Evolutionary conservation across 2,329 filamentous ascomycete species (phyloP), one percentile per base, ranked within the genome.

Genomic region (Myotisia sp.): DNA sequence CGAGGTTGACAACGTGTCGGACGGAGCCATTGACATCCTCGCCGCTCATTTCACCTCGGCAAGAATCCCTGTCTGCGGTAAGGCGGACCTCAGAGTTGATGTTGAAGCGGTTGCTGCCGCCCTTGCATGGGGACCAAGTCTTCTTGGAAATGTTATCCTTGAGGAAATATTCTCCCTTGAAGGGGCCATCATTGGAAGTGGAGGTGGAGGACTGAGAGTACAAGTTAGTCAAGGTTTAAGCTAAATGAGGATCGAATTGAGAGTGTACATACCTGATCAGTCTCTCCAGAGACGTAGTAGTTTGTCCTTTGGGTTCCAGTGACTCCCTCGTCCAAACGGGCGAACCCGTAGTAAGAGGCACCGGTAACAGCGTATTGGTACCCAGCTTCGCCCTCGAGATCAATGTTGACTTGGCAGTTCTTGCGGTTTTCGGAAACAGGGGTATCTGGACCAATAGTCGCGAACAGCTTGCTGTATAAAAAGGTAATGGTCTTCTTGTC

Each of bases 1-100:
- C 29, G n/a, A 32, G 29, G 19, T 22, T 23, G 19, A 32, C 12
- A 10, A 32, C 20, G 20, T 32, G 29, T 9, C 9, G 16, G 29
- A 32, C 29, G 2, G 29, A 23, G 22, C 29, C 29, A 13, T 32
- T 21, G 12, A 21, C 19, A 14, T 32, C 29, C 19, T 32, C 29
- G 9, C 29, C 20, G 29, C 29, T 32, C 29, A 32, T 32, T 21
- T 32, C 29, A 10, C 29, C 29, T 12, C 8, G 22, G 29, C 20
- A 19, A 23, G 22, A 23, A 10, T 23, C 29, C 20, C 19, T 32
- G 19, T 23, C 29, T 16, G 14, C 24, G 29, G 22, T 21, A 19
- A 32, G 22, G n/a, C 29, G 29, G 24, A 32, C 29, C 6, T 32
- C 29, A 21, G 29, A 23, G 29, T 32, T 32, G 19, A 32, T 23